phyloP scores from a whole-genome alignment of 2,329 filamentous ascomycete genomes.

The Tympanopsis confertula region DNA sequence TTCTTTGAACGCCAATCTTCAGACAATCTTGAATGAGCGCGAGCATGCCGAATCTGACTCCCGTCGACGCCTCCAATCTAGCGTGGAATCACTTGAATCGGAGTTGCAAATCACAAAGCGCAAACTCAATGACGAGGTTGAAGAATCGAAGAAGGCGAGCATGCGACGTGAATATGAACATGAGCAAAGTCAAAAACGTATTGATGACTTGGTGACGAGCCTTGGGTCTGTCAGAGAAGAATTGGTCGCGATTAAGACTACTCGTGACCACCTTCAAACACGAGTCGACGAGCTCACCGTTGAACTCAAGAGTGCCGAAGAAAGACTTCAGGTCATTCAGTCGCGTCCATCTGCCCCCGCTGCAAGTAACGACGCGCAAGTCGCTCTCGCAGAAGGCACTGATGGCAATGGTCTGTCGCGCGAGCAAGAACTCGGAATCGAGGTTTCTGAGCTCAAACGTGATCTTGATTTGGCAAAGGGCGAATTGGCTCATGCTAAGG shows the following conservation, averaged over 20 bases:
- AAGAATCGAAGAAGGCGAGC: slow-evolving; percentile 73
- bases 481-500: slow-evolving; percentile 71
- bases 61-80: slow-evolving; percentile 66
- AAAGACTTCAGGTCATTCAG: slow-evolving; percentile 71
- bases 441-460: slow-evolving; percentile 76
- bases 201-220: slow-evolving; percentile 78
- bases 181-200: slow-evolving; percentile 77
- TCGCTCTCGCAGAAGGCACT: slow-evolving; percentile 28
- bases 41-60: slow-evolving; percentile 74
- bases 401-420: slow-evolving; percentile 44
- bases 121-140: slow-evolving; percentile 70
- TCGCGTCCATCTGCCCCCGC: slow-evolving; percentile 59
- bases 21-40: slow-evolving; percentile 83
- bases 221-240: slow-evolving; percentile 76
- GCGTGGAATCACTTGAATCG: slow-evolving; percentile 66
- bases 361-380: slow-evolving; percentile 21
- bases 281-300: slow-evolving; percentile 81
- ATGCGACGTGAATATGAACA: slow-evolving; percentile 83
- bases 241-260: slow-evolving; percentile 74
- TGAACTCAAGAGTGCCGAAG: slow-evolving; percentile 79
- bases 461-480: slow-evolving; percentile 71
- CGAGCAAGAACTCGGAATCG: slow-evolving; percentile 69
- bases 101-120: slow-evolving; percentile 71
- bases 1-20: slow-evolving; percentile 69
- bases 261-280: slow-evolving; percentile 76